Percentiles rank a stretch among this genome's conserved stretches.
phyloP scores from a whole-genome alignment of 345 rosid species.

The Arabidopsis suecica region DNA sequence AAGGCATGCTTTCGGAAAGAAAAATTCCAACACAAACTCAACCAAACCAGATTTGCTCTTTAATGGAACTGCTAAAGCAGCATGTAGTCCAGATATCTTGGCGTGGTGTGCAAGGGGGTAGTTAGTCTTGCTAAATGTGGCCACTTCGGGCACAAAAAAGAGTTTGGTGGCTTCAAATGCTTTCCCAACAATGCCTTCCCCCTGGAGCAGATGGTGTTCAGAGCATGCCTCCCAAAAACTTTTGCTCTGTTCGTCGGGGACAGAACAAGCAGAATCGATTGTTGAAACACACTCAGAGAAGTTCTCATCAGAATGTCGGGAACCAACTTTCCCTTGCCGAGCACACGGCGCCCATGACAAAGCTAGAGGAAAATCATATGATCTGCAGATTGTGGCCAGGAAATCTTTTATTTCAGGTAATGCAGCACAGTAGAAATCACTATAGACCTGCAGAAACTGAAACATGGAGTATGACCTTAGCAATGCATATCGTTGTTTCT shows the following conservation, averaged over 20 bases:
- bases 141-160: conserved; percentile 68
- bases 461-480: conserved; percentile 42
- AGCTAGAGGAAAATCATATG: conserved; percentile 72
- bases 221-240: conserved; percentile 77
- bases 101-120: conserved; percentile 94
- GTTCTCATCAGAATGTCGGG: conserved; percentile 70
- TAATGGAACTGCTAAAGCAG: conserved; percentile 82
- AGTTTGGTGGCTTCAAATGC: conserved; percentile 63
- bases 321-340: conserved; percentile 69
- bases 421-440: conserved; percentile 56
- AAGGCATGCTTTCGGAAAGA: conserved; percentile 73
- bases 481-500: conserved; percentile 21
- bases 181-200: conserved; percentile 87
- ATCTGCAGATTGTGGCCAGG: conserved; percentile 65
- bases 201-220: conserved; percentile 75
- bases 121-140: conserved; percentile 65
- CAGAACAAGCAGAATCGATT: conserved; percentile 68
- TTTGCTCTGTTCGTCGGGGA: conserved; percentile 51
- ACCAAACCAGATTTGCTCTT: conserved; percentile 51
- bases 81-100: conserved; percentile 67
- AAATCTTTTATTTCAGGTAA: conserved; percentile 61
- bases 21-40: conserved; percentile 84
- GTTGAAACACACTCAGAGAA: conserved; percentile 63
- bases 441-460: conserved; percentile 58
- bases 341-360: conserved; percentile 81